These are phyloP conservation scores for Ceratobasidium sp. DNA, from an alignment of 1,284 basidiomycete genomes.

Conservation along the genomic window DNA sequence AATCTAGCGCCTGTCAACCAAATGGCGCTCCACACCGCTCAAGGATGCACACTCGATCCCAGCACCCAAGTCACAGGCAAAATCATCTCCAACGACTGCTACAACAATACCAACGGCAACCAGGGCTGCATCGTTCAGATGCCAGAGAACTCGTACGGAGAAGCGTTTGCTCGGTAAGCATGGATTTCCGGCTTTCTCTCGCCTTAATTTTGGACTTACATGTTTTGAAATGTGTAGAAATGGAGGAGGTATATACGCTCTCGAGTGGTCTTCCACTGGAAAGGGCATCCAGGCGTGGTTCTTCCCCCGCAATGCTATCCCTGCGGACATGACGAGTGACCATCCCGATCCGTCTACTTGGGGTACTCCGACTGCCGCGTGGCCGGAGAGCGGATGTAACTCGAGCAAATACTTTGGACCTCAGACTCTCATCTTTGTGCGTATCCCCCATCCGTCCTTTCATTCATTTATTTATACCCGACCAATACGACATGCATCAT, in stretches of 20 bases:
- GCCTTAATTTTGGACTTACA: background rate
- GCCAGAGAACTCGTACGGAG: conserved; percentile 49
- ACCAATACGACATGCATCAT: too few species aligned
- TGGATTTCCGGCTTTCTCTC: background rate
- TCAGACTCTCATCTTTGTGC: conserved; percentile 47
- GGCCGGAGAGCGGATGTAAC: conserved; percentile 46
- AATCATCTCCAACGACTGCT: conserved; percentile 50
- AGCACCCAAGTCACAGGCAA: conserved; percentile 42
- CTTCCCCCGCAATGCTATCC: conserved; percentile 45
- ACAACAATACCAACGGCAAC: conserved; percentile 49
- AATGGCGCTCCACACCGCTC: conserved; percentile 51
- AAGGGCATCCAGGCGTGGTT: conserved; percentile 47
- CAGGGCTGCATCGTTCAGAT: conserved; percentile 50
- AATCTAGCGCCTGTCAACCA: conserved; percentile 50
- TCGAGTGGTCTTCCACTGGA: conserved; percentile 50
- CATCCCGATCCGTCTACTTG: conserved; percentile 46
- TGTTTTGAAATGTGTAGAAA: conserved; percentile 3
- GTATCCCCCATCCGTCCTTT: background rate
- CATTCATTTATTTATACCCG: background rate
- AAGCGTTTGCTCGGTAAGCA: conserved; percentile 46
- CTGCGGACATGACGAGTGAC: conserved; percentile 40
- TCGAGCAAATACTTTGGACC: conserved; percentile 46
- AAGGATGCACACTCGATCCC: conserved; percentile 43
- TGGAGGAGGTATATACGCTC: conserved; percentile 51
- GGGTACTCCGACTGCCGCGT: conserved; percentile 48